Base-by-base conservation (phyloP, 352 stramenopile species). In the Plasmopara viticola region DNA sequence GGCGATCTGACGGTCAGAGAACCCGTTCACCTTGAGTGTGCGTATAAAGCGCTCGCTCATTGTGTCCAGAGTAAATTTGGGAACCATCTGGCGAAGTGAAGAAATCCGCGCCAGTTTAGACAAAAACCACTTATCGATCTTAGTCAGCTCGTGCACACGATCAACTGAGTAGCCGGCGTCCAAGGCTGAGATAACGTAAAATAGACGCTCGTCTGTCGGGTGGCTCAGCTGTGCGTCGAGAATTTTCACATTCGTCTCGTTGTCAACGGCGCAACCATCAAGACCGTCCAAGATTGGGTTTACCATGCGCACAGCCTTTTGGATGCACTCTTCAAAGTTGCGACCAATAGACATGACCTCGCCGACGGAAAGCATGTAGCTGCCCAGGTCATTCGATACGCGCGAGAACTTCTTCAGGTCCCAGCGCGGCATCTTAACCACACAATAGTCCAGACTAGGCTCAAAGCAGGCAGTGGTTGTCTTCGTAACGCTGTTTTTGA, bases 91-190 rank as follows among this genome's bases (percentile, higher is more conserved):
- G 46, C 80, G 75, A 44, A 91, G 83, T 2, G 70, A 77, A 44
- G 93, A 84, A 51, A 66, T 72, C 63, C 98, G 74, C 20, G 99
- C 78, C 64, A 97, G 97, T 54, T 80, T 88, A 37, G 80, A 95
- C 14, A 99, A 76, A 78, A 99, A 99, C 97, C 97, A 99, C 48
- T 87, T 95, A 70, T 99, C 97, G 68, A 99, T 99, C 72, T 98
- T 99, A 6, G 96, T 99, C 54, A 98, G 82, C 28, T 97, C 78
- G 68, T 99, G 93, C 31, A 99, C 89, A 51, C 97, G 85, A 15
- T 99, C 89, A 17, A 99, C 89, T 13, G 80, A 88, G 62, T 88
- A 84, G 28, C 89, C 93, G 44, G 93, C 69, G 57, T 97, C 94
- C 13, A 98, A 70, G 15, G 82, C 79, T 20, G 80, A 69, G 5